Evolutionary conservation across 768 basidiomycete species (phyloP).

Genomic region (Suillus variegatus): DNA sequence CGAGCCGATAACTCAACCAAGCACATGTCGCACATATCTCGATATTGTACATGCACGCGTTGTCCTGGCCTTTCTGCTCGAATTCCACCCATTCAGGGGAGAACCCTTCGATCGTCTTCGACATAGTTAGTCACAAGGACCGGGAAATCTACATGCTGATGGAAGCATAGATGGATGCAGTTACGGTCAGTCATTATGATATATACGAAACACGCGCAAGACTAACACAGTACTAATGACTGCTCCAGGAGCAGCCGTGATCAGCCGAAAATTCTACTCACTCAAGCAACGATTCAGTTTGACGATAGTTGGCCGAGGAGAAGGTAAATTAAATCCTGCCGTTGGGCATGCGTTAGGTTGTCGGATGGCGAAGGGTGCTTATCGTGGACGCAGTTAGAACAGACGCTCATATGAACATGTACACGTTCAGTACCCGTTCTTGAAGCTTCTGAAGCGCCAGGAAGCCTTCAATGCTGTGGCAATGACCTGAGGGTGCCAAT

Average conservation of each 20-base stretch:
- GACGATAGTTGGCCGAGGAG: background rate
- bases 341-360: background rate
- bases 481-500: background rate
- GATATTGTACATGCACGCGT: too few species aligned
- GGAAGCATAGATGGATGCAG: too few species aligned
- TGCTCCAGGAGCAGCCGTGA: background rate
- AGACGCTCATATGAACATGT: too few species aligned
- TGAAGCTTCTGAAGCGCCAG: background rate
- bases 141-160: too few species aligned
- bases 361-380: background rate
- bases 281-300: background rate
- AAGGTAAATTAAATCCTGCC: background rate
- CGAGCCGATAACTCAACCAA: conserved; percentile 8
- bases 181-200: too few species aligned
- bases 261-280: too few species aligned
- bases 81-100: too few species aligned
- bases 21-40: conserved; percentile 26
- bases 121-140: too few species aligned
- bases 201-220: too few species aligned
- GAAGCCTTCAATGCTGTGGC: background rate
- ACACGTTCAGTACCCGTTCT: background rate
- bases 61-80: too few species aligned
- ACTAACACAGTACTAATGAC: too few species aligned
- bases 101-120: too few species aligned
- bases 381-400: background rate